Evolutionary conservation across 148 eudicot species (phyloP).

Genomic region (Silene uniflora): DNA sequence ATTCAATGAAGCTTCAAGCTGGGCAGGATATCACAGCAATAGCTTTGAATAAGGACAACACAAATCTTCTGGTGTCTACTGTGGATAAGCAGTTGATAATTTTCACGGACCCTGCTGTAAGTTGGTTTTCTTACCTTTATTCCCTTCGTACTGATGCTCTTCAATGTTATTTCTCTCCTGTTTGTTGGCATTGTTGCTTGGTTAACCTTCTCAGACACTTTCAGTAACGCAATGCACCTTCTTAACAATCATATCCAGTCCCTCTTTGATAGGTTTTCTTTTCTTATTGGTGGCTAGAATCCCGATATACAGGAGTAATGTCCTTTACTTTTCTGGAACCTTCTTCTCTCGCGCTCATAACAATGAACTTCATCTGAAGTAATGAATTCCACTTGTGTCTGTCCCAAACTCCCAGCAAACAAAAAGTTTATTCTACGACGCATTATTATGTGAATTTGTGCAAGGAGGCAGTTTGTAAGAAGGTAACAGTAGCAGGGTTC

Average conservation of each 20-base stretch:
- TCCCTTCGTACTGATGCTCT: neutral
- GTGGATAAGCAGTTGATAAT: conserved; percentile 70
- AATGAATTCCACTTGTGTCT: neutral
- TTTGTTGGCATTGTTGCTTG: neutral
- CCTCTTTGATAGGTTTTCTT: too few relatives aligned
- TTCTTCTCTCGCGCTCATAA: neutral
- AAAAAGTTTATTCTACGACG: too few relatives aligned
- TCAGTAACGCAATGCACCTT: neutral
- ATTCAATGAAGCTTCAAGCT: conserved; percentile 57
- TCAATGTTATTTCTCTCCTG: neutral
- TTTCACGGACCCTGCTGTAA: conserved; percentile 95
- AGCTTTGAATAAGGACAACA: conserved; percentile 79
- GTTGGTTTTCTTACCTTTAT: conserved; percentile 27
- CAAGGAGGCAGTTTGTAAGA: too few relatives aligned
- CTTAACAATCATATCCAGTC: too few relatives aligned
- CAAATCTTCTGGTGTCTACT: conserved; percentile 92
- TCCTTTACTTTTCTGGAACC: neutral
- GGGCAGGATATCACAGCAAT: conserved; percentile 84
- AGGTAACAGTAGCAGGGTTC: too few relatives aligned
- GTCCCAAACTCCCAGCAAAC: neutral
- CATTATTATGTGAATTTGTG: too few relatives aligned
- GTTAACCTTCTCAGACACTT: neutral
- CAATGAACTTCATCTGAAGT: neutral
- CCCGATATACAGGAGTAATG: neutral
- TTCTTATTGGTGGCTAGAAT: neutral